phyloP scores from a whole-genome alignment of 1,284 basidiomycete species.

The Tilletia setariae region DNA sequence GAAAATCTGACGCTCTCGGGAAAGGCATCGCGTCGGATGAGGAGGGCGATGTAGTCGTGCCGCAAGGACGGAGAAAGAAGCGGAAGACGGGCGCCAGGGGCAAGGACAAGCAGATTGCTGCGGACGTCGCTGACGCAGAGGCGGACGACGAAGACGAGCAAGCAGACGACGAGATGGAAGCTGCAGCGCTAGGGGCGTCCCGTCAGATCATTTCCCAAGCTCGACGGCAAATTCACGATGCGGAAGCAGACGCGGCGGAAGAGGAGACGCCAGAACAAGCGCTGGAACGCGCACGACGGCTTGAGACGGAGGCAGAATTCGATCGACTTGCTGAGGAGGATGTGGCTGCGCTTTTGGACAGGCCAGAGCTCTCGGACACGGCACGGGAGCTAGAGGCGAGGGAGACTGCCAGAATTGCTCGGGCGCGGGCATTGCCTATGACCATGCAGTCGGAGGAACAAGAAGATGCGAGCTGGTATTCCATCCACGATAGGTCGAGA shows the following conservation, averaged over 20 bases:
- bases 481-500: too few relatives aligned
- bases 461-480: too few relatives aligned
- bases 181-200: slow-evolving; percentile 23
- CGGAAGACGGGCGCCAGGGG: slow-evolving; percentile 37
- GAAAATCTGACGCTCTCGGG: slow-evolving; percentile 20
- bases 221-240: slow-evolving; percentile 35
- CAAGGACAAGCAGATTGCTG: slow-evolving; percentile 48
- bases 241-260: background rate
- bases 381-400: slow-evolving; percentile 32
- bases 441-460: background rate
- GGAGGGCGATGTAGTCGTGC: slow-evolving; percentile 1
- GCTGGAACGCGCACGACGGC: background rate
- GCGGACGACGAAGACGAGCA: slow-evolving; percentile 34
- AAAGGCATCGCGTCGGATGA: slow-evolving; percentile 25
- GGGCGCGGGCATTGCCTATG: slow-evolving; percentile 28
- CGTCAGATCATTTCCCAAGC: slow-evolving; percentile 20
- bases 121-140: slow-evolving; percentile 44
- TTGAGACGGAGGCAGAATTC: slow-evolving; percentile 8
- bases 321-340: slow-evolving; percentile 13
- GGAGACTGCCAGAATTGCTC: slow-evolving; percentile 35
- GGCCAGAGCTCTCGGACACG: background rate
- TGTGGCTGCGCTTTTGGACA: background rate
- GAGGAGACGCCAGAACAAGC: slow-evolving; percentile 1
- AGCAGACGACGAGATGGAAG: slow-evolving; percentile 21
- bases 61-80: background rate